Conservation (phyloP, 2,329 filamentous ascomycete species). For the Exserohilum rostratum region DNA sequence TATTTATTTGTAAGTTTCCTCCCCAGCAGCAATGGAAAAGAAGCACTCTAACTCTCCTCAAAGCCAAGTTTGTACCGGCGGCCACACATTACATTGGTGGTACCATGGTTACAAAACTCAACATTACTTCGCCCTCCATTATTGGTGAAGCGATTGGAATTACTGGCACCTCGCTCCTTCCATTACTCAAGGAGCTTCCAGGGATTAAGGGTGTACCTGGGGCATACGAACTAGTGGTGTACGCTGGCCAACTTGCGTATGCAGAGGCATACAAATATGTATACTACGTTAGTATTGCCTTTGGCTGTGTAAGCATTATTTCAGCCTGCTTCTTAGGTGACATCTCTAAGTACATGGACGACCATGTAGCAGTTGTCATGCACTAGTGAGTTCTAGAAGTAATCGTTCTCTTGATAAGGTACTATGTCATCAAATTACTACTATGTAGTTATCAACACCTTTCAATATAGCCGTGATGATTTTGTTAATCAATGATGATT, state of each 20-base stretch:
- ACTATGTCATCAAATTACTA: too few species aligned
- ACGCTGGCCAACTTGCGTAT: conserved; percentile 63
- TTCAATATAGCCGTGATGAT: too few species aligned
- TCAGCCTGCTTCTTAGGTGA: conserved; percentile 65
- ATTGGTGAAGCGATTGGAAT: conserved; percentile 54
- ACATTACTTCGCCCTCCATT: conserved; percentile 55
- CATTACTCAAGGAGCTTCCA: conserved; percentile 52
- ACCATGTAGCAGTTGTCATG: conserved; percentile 30
- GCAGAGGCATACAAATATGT: conserved; percentile 66
- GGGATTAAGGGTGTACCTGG: conserved; percentile 56
- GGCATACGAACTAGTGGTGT: conserved; percentile 50
- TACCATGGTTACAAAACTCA: conserved; percentile 56
- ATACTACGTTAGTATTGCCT: conserved; percentile 67
- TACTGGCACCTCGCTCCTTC: conserved; percentile 55
- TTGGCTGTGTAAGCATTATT: conserved; percentile 63
- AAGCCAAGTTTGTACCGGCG: conserved; percentile 30
- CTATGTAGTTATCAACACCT: too few species aligned
- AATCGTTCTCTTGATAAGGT: too few species aligned
- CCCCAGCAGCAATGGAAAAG: background rate
- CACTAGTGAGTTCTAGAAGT: conserved; percentile 2
- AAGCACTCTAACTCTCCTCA: background rate
- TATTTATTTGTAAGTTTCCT: conserved; percentile 35
- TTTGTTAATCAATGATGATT: too few species aligned
- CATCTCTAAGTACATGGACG: conserved; percentile 51
- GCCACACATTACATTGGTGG: conserved; percentile 38